Base-by-base conservation (phyloP, 2,329 filamentous ascomycete genomes). In the Fusarium armeniacum region DNA sequence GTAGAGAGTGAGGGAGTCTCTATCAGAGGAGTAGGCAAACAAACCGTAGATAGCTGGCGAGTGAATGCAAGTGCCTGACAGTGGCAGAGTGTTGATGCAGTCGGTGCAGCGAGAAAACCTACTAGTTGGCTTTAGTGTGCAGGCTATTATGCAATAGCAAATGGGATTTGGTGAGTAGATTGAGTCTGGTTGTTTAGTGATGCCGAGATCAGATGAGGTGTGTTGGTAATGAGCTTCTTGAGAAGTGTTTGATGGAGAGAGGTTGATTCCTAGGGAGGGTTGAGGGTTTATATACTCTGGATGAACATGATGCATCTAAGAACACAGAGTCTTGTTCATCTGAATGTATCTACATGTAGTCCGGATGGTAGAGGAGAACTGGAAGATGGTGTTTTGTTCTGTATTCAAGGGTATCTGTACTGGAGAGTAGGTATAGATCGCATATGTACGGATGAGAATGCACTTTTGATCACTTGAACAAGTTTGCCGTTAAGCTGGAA, bases 281-380 rank as follows among this genome's bases (percentile, higher is more conserved):
- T 32, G n/a, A 9, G 12, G 12, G 6, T 6, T 20, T 46, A 44
- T 16, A 32, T 46, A 32, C 13, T 0, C 2, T 28, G 9, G 43
- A 11, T n/a, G 44, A 32, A 46, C 5, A 46, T 7, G 13, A 15
- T 8, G 3, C 12, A 46, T 22, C 0, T 12, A 12, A 12, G 28
- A 6, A 16, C 6, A 22, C 2, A 32, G 0, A 5, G 2, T 32
- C 4, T 5, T 32, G 5, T 32, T 46, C n/a, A n/a, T n/a, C 20
- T 20, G 20, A 18, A 28, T 18, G 16, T 24, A 22, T 43, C 6
- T 43, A 7, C 15, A 10, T 7, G 13, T 2, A 8, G 26, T 44
- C 16, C 13, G 38, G 20, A 40, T 15, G 38, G 22, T 38, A 13
- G 12, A 40, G 7, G 7, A 15, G 12, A 22, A 7, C n/a, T 22